Conservation (phyloP, 2,329 filamentous ascomycete genomes). For the Exserohilum turcica region DNA sequence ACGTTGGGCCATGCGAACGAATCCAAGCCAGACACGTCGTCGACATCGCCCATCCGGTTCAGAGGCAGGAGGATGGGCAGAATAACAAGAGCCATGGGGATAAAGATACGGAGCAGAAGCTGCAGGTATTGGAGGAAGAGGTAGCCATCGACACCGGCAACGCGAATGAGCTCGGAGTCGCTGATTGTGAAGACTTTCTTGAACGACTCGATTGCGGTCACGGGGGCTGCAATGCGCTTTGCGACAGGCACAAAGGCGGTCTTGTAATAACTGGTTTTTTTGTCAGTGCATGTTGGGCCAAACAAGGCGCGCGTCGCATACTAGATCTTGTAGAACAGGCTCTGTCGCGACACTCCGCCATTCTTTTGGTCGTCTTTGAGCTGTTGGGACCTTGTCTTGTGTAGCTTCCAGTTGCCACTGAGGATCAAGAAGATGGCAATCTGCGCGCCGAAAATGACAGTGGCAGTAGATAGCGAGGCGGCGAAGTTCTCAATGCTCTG, state of each 20-base stretch:
- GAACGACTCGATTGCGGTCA: constrained; percentile 45
- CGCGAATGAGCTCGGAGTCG: constrained; percentile 86
- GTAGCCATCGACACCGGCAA: constrained; percentile 94
- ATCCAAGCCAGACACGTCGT: constrained; percentile 65
- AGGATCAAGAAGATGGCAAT: constrained; percentile 42
- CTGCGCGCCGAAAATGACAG: constrained; percentile 45
- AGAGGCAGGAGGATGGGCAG: constrained; percentile 85
- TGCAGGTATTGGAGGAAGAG: constrained; percentile 93
- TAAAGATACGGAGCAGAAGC: constrained; percentile 87
- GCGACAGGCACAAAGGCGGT: constrained; percentile 46
- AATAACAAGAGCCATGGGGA: constrained; percentile 77
- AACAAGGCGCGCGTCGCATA: constrained; percentile 17
- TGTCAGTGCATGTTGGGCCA: constrained; percentile 22
- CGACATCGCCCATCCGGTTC: constrained; percentile 73
- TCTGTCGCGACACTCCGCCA: constrained; percentile 34
- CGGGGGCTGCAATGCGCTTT: constrained; percentile 42
- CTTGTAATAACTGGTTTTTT: constrained; percentile 41
- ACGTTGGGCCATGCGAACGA: constrained; percentile 88
- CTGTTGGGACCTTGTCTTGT: constrained; percentile 24
- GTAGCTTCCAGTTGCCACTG: constrained; percentile 47
- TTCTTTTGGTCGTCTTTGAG: constrained; percentile 17
- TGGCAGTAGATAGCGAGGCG: constrained; percentile 44
- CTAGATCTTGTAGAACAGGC: constrained; percentile 48
- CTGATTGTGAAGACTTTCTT: constrained; percentile 66
- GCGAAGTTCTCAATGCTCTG: constrained; percentile 47